These are phyloP conservation scores for Tolypocladium inflatum DNA, from an alignment of 2,329 filamentous ascomycete genomes.

Conservation along the genomic window DNA sequence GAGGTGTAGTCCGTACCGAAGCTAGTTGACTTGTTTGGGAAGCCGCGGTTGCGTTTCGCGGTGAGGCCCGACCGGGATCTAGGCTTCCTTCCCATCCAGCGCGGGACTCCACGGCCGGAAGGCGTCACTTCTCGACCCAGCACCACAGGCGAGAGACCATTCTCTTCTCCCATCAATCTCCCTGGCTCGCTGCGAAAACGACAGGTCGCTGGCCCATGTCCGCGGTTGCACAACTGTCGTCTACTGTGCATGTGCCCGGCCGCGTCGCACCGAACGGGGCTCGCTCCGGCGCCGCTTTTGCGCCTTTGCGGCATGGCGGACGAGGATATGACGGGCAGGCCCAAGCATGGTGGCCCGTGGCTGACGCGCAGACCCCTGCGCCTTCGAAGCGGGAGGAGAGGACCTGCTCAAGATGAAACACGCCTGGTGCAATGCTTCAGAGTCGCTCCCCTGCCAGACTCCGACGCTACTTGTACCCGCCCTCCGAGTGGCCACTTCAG, in stretches of 20 bases:
- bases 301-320: neutral
- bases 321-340: neutral
- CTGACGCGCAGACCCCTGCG: neutral
- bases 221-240: neutral
- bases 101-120: neutral
- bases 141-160: no score
- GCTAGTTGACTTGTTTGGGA: neutral
- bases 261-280: neutral
- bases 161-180: no score
- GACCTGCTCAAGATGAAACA: slow-evolving; percentile 35
- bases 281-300: neutral
- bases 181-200: neutral
- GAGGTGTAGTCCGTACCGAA: neutral
- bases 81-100: neutral
- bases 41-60: neutral
- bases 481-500: slow-evolving; percentile 10
- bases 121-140: neutral
- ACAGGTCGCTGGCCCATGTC: neutral
- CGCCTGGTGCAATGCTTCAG: slow-evolving; percentile 41
- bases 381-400: neutral
- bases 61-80: neutral
- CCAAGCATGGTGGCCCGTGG: neutral
- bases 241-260: neutral
- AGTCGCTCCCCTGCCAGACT: slow-evolving; percentile 25
- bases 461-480: slow-evolving; percentile 23